Percentiles rank a stretch among this genome's conserved stretches.
These are phyloP conservation scores for Logfia minima DNA, from an alignment of 129 eudicot genomes.

Conservation along the genomic window DNA sequence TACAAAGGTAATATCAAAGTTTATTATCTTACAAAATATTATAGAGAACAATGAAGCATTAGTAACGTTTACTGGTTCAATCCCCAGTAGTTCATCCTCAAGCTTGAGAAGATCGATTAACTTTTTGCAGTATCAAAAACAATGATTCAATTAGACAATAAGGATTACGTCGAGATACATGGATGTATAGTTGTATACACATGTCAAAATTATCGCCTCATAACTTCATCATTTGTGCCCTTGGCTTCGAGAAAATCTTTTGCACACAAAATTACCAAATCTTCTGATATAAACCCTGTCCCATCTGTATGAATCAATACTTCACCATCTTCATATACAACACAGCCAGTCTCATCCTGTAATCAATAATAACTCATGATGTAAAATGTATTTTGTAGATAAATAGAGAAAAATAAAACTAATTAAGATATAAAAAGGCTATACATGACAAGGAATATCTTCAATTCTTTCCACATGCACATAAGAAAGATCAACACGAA, in stretches of 20 bases:
- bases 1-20: conserved; percentile 18
- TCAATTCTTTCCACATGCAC: conserved; percentile 50
- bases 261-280: conserved; percentile 62
- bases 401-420: neutral
- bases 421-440: conserved; percentile 7
- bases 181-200: neutral
- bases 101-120: conserved; percentile 31
- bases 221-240: conserved; percentile 32
- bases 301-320: conserved; percentile 82
- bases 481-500: conserved; percentile 51
- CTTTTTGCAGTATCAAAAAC: conserved; percentile 14
- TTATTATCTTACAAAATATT: conserved; percentile 16
- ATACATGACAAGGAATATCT: conserved; percentile 67
- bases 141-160: conserved; percentile 1
- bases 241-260: conserved; percentile 44
- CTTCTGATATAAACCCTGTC: conserved; percentile 83
- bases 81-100: conserved; percentile 30
- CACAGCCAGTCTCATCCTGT: conserved; percentile 48
- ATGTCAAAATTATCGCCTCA: conserved; percentile 34
- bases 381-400: neutral
- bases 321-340: conserved; percentile 61
- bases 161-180: neutral
- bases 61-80: conserved; percentile 55
- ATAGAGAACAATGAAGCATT: conserved; percentile 13
- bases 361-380: conserved; percentile 13